A percentile compares a stretch with the other conserved stretches of the same genome.
Evolutionary conservation across 2,329 filamentous ascomycete genomes (phyloP).

Genomic region (Fusarium globosum): DNA sequence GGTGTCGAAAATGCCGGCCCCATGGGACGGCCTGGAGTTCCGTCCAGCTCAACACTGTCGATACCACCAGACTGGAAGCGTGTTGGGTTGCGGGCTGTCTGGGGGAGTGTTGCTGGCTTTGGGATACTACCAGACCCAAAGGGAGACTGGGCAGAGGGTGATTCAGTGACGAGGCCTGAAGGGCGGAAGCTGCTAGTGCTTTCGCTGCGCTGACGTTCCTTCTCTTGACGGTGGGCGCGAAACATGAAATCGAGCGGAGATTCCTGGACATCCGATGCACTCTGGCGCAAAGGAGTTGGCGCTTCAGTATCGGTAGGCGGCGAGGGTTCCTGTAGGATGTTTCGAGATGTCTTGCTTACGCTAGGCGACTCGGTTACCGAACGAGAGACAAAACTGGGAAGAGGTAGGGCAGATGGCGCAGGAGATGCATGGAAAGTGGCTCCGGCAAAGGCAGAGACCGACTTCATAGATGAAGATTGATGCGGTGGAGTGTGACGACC

Average conservation of each 20-base stretch:
- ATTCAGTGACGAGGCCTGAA: constrained; percentile 57
- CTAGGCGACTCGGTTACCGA: constrained; percentile 74
- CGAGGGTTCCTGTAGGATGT: constrained; percentile 55
- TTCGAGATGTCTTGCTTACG: constrained; percentile 51
- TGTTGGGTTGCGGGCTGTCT: constrained; percentile 40
- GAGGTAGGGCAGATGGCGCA: constrained; percentile 87
- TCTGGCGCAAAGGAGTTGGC: constrained; percentile 56
- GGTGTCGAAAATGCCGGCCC: constrained; percentile 77
- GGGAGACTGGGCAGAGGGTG: constrained; percentile 60
- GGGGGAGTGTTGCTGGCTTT: constrained; percentile 41
- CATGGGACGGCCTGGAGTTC: constrained; percentile 63
- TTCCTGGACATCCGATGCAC: constrained; percentile 58
- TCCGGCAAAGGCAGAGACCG: constrained; percentile 80
- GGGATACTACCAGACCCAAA: constrained; percentile 42
- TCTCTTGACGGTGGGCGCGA: constrained; percentile 84
- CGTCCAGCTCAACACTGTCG: constrained; percentile 69
- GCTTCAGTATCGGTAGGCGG: constrained; percentile 66
- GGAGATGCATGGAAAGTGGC: constrained; percentile 96
- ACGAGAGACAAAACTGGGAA: constrained; percentile 87
- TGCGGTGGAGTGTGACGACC: constrained; percentile 57
- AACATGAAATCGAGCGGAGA: constrained; percentile 93
- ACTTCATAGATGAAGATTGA: constrained; percentile 57
- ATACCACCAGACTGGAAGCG: constrained; percentile 41
- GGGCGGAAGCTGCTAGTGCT: constrained; percentile 60
- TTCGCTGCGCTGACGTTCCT: constrained; percentile 67